Evolutionary conservation across 2,329 filamentous ascomycete genomes (phyloP), one percentile per base, ranked within the genome.

Genomic region (Phyllachora maydis): DNA sequence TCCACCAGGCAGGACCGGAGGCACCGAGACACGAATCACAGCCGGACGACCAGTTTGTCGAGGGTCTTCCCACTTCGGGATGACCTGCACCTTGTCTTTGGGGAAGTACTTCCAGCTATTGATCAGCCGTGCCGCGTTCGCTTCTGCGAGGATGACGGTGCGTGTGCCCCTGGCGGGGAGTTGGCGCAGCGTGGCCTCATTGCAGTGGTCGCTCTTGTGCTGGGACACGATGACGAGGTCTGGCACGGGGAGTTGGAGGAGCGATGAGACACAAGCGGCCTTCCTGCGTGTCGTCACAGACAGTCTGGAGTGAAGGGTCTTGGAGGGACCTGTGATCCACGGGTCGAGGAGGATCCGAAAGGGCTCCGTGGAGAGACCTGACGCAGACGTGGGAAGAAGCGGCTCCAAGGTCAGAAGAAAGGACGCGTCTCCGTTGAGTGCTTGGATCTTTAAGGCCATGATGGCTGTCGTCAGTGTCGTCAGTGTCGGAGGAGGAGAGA

Each of bases 321-420:
- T 62, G 8, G 66, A 65, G 4, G 60, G 48, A 0, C 68, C 67
- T 8, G 54, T 51, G 16, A 78, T 54, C 67, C 72, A 79, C 4
- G 76, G 75, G 40, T 83, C 74, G 23, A 81, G 45, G 19, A 82
- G 55, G 25, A 82, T 59, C 10, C 61, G 67, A 42, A 73, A 79
- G 4, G 60, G 55, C 23, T 51, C 51, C 8, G 54, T 51, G 15
- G 48, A 47, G 24, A 39, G 24, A 26, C 35, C 28, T 23, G 44
- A 43, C 11, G 43, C 34, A 20, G 43, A 34, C 26, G 52, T 41
- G 22, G 52, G 46, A n/a, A 50, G 45, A 14, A 59, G 46, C 16
- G 65, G 63, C 26, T 59, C 51, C 36, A 76, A 71, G 14, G 60
- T 62, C 21, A 76, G 51, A 17, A 74, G 54, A 39, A 76, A 74